Base-by-base conservation (phyloP, 2,329 filamentous ascomycete genomes). In the Zymoseptoria brevis region DNA sequence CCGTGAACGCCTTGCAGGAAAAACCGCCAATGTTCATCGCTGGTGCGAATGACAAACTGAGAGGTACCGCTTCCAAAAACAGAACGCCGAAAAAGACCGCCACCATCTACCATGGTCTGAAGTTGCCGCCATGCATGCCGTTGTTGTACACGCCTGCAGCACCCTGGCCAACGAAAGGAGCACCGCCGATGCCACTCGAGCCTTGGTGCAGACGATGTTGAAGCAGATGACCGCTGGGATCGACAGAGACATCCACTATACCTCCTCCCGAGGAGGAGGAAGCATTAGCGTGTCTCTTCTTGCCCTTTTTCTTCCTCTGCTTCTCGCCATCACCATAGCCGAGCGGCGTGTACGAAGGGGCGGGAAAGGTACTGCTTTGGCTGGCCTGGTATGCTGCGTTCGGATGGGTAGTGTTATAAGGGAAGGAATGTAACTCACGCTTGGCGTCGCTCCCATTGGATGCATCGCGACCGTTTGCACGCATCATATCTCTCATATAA, bases 251-350 rank as follows among this genome's bases (percentile, higher is more conserved):
- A 95, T 97, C 92, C 82, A 95, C 92, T 93, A 96, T 86, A 83
- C 90, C 92, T 86, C 91, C 92, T 83, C 89, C 89, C 41, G 67
- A 69, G 86, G 91, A 96, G 87, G 93, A 97, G 89, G 92, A 96
- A 93, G 93, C 96, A 90, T 96, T 96, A 94, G 91, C 93, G 87
- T 96, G 92, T 87, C 92, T 95, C 84, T 96, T 93, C 90, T 96
- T 96, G 87, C 96, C 96, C 83, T 91, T 91, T 85, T 95, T 57
- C 19, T 29, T 49, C 35, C 65, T 65, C 60, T 68, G 91, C 87
- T 96, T 71, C 56, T 71, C 67, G 53, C 63, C 66, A 57, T 67
- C 68, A 54, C 66, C 65, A 53, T 67, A 70, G 60, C 59, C 55
- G 50, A 67, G 62, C 35, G 62, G 58, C 54, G 66, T 58, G 62